These are phyloP conservation scores for Trypanosoma mega DNA, from an alignment of 208 protist genomes.

Conservation along the genomic window DNA sequence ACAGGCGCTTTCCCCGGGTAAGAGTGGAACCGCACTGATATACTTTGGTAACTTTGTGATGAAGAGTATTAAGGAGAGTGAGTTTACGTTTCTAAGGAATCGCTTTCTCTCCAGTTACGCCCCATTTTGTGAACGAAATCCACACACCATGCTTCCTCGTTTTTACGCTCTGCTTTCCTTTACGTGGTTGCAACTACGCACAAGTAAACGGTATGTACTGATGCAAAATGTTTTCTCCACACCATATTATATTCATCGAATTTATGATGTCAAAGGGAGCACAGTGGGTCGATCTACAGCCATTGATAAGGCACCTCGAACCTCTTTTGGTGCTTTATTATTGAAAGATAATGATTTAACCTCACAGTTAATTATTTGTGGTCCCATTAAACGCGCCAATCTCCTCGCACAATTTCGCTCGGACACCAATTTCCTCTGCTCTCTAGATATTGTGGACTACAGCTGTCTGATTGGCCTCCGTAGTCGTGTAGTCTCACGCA, in stretches of 20 bases:
- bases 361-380: constrained; percentile 81
- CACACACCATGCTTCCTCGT: constrained; percentile 79
- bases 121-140: constrained; percentile 78
- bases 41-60: constrained; percentile 91
- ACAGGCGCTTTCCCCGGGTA: constrained; percentile 76
- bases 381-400: constrained; percentile 60
- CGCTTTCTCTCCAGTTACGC: constrained; percentile 74
- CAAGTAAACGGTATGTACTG: constrained; percentile 77
- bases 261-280: constrained; percentile 93
- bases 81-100: constrained; percentile 70
- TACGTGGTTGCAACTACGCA: constrained; percentile 46
- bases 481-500: constrained; percentile 63
- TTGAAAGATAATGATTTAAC: constrained; percentile 90
- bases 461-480: constrained; percentile 92
- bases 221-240: constrained; percentile 94
- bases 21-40: constrained; percentile 80
- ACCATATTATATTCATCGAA: constrained; percentile 84
- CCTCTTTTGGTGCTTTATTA: constrained; percentile 75
- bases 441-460: constrained; percentile 91
- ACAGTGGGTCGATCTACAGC: constrained; percentile 69
- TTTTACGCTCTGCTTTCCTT: constrained; percentile 86
- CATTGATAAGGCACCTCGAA: constrained; percentile 41
- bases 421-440: constrained; percentile 80
- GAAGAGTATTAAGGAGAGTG: constrained; percentile 81
- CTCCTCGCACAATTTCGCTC: constrained; percentile 84